phyloP scores from a whole-genome alignment of 768 basidiomycete species.

The Trametes cinnabarina region DNA sequence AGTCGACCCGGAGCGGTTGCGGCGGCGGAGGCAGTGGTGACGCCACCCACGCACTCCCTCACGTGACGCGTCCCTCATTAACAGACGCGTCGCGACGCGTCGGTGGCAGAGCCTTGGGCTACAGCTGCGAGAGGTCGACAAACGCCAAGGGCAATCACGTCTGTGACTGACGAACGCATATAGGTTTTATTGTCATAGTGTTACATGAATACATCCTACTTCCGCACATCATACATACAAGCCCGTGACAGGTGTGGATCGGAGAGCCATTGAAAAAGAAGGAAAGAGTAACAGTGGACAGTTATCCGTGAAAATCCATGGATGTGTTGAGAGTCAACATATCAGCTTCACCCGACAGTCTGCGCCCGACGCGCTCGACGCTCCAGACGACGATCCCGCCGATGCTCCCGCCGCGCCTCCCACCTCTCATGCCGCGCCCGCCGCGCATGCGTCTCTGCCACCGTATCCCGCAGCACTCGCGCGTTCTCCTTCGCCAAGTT shows the following conservation, averaged over 20 bases:
- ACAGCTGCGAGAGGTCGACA: no score
- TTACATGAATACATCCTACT: slow-evolving; percentile 5
- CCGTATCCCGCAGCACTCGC: slow-evolving; percentile 23
- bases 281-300: neutral
- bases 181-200: neutral
- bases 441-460: neutral
- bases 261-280: neutral
- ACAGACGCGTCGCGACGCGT: slow-evolving; percentile 10
- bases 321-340: neutral
- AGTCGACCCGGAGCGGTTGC: neutral
- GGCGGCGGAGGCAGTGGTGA: slow-evolving; percentile 9
- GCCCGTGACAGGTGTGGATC: no score
- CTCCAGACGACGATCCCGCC: slow-evolving; percentile 4
- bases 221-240: slow-evolving; percentile 8
- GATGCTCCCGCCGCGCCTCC: slow-evolving; percentile 6
- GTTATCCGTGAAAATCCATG: neutral
- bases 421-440: slow-evolving; percentile 2
- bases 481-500: slow-evolving; percentile 30
- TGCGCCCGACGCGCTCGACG: slow-evolving; percentile 7
- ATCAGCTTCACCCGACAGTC: neutral
- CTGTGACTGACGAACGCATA: no score
- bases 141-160: no score
- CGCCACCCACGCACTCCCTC: neutral
- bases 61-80: slow-evolving; percentile 17
- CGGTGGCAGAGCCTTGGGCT: neutral